These are phyloP conservation scores for Albizia julibrissin DNA, from an alignment of 306 rosid species.

Conservation along the genomic window DNA sequence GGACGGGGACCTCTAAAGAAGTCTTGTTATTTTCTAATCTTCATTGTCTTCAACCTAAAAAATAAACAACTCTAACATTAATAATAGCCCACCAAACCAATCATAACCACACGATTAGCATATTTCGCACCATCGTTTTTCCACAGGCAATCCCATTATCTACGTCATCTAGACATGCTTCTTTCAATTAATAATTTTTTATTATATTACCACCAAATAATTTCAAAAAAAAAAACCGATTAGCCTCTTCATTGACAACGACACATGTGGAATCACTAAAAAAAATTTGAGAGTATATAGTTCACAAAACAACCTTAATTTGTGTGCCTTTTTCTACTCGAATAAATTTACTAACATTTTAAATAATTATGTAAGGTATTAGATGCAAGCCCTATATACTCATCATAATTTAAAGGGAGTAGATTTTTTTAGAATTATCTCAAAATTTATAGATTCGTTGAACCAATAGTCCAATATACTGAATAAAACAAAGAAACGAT, in stretches of 20 bases:
- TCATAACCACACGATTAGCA: conserved; percentile 32
- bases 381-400: not conserved
- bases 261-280: not conserved
- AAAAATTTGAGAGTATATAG: not conserved
- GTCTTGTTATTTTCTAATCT: conserved; percentile 19
- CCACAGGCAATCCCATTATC: conserved; percentile 41
- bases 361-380: not conserved
- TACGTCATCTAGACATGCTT: not conserved
- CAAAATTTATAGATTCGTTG: not conserved
- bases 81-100: conserved; percentile 30
- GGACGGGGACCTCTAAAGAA: conserved; percentile 25
- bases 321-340: not conserved
- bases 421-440: not conserved
- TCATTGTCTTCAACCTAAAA: conserved; percentile 24
- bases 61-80: not conserved
- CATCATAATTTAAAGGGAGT: not conserved
- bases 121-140: conserved; percentile 38
- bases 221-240: not conserved
- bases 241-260: not conserved
- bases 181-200: not conserved
- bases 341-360: not conserved
- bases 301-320: no score
- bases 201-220: not conserved
- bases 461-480: not conserved
- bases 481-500: not conserved